Evolutionary conservation across 208 protist species (phyloP), one percentile per base, ranked within the genome.

Genomic region (Leishmania turanica): DNA sequence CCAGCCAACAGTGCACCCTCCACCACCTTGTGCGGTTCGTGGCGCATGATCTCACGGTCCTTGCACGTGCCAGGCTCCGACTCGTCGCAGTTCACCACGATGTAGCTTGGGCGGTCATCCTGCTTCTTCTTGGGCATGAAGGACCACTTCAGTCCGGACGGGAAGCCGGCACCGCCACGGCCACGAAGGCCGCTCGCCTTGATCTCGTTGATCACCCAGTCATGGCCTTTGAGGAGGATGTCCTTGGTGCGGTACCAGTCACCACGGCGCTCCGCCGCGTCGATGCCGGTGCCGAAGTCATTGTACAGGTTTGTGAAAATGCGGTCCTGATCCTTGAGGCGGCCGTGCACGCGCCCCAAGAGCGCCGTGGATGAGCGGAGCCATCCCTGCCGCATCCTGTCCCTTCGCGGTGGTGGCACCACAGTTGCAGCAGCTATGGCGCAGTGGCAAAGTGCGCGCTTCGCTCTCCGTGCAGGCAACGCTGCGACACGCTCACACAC

Each of bases 61-160:
- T 99, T 99, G 92, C 99, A 99, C n/a, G 99, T 99, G 56, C 99
- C 99, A 1, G 99, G 99, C 90, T 99, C 99, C 37, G 97, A 99
- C 84, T 99, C 99, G 93, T 99, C 99, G 47, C 99, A 99, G 90
- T 99, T 99, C 34, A 99, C 95, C 7, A 99, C 99, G 11, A 99
- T 87, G 88, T 99, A 99, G 86, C 97, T 98, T 21, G 99, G 99
- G 8, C 98, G 89, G 54, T 89, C 90, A 69, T 98, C 93, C 9
- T 89, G 93, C 74, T 97, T 97, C 62, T 92, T 90, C 90, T 99
- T 99, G 58, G 98, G 98, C 98, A 99, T 99, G 88, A 99, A 99
- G 47, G 95, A 99, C 98, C 99, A 99, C 89, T 99, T 99, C 31
- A 99, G 90, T 45, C 99, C 99, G 11, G 98, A 99, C 19, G 99